Conservation (phyloP, 306 rosid species). For the Quercus suber region DNA sequence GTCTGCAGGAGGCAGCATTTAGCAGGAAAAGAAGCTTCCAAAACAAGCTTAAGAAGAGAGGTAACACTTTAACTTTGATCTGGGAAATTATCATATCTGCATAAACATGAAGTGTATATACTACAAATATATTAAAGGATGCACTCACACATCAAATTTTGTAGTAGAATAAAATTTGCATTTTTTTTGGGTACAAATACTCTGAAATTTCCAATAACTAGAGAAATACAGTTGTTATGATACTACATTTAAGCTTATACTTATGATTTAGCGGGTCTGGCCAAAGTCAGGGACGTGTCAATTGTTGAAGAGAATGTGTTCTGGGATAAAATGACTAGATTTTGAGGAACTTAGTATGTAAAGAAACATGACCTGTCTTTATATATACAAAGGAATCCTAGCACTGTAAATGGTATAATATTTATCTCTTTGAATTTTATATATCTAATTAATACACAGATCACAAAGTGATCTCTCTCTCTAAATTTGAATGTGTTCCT, state of each 20-base stretch:
- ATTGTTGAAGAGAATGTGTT: constrained; percentile 28
- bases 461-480: background rate
- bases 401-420: background rate
- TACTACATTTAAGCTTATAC: constrained; percentile 3
- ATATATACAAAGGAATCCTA: background rate
- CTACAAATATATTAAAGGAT: background rate
- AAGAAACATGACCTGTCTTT: constrained; percentile 5
- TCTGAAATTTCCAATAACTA: constrained; percentile 12
- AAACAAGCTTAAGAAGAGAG: constrained; percentile 79
- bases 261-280: constrained; percentile 27
- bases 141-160: background rate
- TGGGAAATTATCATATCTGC: background rate
- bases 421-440: background rate
- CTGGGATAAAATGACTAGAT: constrained; percentile 25
- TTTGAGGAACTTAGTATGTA: background rate
- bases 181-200: constrained; percentile 14
- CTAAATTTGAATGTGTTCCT: background rate
- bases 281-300: constrained; percentile 34
- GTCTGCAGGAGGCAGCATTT: constrained; percentile 77
- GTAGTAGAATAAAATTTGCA: background rate
- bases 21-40: constrained; percentile 96
- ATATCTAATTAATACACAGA: background rate
- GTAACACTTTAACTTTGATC: constrained; percentile 29
- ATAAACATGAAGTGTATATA: background rate
- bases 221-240: constrained; percentile 3